Percentiles rank a stretch among this genome's conserved stretches.
These are phyloP conservation scores for Barnettozyma pratensis DNA, from an alignment of 805 yeast species.

Conservation along the genomic window DNA sequence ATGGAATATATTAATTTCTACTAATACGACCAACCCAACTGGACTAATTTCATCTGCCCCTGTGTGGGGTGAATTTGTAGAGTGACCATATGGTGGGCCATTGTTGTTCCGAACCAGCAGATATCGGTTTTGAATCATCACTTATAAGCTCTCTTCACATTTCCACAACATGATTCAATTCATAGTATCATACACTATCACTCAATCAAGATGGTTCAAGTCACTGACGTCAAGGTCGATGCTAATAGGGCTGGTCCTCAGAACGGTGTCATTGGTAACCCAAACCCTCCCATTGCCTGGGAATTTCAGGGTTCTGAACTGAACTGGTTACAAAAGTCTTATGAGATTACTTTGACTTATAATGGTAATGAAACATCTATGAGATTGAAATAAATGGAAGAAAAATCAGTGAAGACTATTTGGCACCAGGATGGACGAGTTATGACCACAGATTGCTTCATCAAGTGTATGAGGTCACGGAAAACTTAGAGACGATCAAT, in stretches of 20 bases:
- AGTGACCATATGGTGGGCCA: too few species aligned
- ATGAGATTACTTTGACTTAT: conserved; percentile 4
- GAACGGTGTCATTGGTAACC: conserved; percentile 8
- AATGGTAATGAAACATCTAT: conserved; percentile 6
- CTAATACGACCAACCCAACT: too few species aligned
- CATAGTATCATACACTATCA: too few species aligned
- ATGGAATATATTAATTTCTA: too few species aligned
- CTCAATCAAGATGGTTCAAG: conserved; percentile 9
- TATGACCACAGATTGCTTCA: conserved; percentile 16
- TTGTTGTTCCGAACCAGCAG: too few species aligned
- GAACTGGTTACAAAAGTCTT: conserved; percentile 10
- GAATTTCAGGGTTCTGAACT: conserved; percentile 9
- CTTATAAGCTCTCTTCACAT: not conserved
- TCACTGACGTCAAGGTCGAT: conserved; percentile 7
- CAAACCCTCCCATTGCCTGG: conserved; percentile 11
- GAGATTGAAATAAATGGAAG: conserved; percentile 14
- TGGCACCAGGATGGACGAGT: conserved; percentile 16
- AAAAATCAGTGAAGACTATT: conserved; percentile 7
- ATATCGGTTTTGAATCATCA: not conserved
- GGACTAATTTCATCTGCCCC: too few species aligned
- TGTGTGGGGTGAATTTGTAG: too few species aligned
- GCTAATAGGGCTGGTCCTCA: not conserved
- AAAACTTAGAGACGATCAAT: not conserved
- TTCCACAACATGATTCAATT: not conserved
- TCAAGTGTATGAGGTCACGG: conserved; percentile 14